A percentile compares a stretch with the other conserved stretches of the same genome.
phyloP scores from a whole-genome alignment of 768 basidiomycete species.

The Leccinum subgranulosum region DNA sequence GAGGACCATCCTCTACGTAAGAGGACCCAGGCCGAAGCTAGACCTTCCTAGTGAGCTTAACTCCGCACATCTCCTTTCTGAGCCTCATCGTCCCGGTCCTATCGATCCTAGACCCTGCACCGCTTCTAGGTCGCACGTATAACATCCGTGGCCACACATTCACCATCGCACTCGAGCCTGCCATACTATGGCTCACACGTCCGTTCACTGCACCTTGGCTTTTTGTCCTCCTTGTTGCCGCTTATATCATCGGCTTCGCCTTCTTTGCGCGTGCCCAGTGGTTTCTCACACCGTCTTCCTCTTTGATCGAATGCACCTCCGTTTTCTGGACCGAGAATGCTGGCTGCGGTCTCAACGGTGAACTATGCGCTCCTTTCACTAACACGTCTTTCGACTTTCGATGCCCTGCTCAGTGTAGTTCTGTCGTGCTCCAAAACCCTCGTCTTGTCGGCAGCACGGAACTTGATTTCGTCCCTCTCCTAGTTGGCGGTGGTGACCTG shows the following conservation, averaged over 20 bases:
- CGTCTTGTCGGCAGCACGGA: slow-evolving; percentile 67
- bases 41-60: slow-evolving; percentile 43
- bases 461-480: slow-evolving; percentile 65
- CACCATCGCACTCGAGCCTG: slow-evolving; percentile 51
- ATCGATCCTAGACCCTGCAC: slow-evolving; percentile 44
- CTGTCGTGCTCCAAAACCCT: slow-evolving; percentile 66
- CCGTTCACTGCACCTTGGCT: slow-evolving; percentile 52
- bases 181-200: slow-evolving; percentile 48
- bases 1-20: slow-evolving; percentile 36
- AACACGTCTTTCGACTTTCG: slow-evolving; percentile 67
- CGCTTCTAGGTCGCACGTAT: slow-evolving; percentile 52
- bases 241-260: slow-evolving; percentile 68
- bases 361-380: slow-evolving; percentile 60
- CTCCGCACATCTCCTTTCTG: neutral
- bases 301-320: slow-evolving; percentile 65
- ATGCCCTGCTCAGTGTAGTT: slow-evolving; percentile 71
- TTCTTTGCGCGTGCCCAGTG: slow-evolving; percentile 74
- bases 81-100: slow-evolving; percentile 1
- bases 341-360: slow-evolving; percentile 72
- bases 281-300: slow-evolving; percentile 61
- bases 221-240: slow-evolving; percentile 50
- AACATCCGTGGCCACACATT: slow-evolving; percentile 36
- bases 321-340: slow-evolving; percentile 69
- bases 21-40: slow-evolving; percentile 59
- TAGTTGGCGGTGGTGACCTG: slow-evolving; percentile 82